These are phyloP conservation scores for Sparassis latifolia DNA, from an alignment of 1,284 basidiomycete genomes.

Conservation along the genomic window DNA sequence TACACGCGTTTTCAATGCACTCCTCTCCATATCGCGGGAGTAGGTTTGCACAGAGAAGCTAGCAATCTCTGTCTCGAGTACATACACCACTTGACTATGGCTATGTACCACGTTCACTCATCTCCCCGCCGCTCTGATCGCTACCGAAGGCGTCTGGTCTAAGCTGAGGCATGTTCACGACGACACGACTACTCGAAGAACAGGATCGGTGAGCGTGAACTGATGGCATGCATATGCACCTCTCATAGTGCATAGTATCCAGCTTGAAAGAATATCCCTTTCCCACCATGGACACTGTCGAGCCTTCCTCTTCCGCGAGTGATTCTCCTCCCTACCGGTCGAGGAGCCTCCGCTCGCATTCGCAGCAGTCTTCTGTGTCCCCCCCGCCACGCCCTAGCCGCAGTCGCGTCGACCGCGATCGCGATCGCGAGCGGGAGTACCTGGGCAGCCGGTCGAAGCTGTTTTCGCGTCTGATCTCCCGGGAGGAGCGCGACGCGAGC, in stretches of 20 bases:
- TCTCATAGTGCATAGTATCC: conserved; percentile 1
- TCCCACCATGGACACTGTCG: conserved; percentile 16
- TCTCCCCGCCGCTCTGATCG: conserved; percentile 8
- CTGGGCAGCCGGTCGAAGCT: conserved; percentile 15
- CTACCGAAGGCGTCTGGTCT: conserved; percentile 4
- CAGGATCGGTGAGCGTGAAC: conserved; percentile 8
- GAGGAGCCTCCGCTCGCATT: conserved; percentile 1
- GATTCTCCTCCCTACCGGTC: conserved; percentile 10
- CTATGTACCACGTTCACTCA: conserved; percentile 9
- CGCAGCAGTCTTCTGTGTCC: conserved; percentile 15
- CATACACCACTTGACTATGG: conserved; percentile 15
- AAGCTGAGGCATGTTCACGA: conserved; percentile 3
- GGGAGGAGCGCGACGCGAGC: conserved; percentile 32
- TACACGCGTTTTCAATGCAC: conserved; percentile 19
- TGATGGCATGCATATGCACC: not conserved
- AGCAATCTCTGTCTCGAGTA: conserved; percentile 10
- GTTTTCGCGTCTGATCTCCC: conserved; percentile 26
- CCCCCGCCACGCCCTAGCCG: conserved; percentile 6
- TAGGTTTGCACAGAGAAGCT: conserved; percentile 13
- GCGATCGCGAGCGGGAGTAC: conserved; percentile 12
- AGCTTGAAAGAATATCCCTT: conserved; percentile 16
- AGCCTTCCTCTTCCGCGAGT: conserved; percentile 14
- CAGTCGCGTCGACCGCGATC: conserved; percentile 11
- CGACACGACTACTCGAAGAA: conserved; percentile 12
- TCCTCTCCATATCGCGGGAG: conserved; percentile 13